These are phyloP conservation scores for Phytophthora kernoviae DNA, from an alignment of 352 stramenopile genomes.

Conservation along the genomic window DNA sequence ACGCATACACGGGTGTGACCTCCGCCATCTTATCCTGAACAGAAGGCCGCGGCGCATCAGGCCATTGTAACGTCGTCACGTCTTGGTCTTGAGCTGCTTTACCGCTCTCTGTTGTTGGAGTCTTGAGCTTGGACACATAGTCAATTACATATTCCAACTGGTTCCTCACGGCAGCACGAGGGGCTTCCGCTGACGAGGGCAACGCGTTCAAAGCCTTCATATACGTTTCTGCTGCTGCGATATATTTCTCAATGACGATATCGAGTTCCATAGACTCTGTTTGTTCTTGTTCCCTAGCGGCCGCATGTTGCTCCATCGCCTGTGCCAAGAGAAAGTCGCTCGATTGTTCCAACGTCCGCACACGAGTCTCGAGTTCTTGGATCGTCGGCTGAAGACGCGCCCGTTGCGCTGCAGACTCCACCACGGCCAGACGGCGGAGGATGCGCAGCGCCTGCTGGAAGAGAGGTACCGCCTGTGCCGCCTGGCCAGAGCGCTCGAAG, in stretches of 20 bases:
- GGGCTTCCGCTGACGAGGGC: conserved; percentile 22
- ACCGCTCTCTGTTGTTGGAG: conserved; percentile 1
- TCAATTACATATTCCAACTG: conserved; percentile 83
- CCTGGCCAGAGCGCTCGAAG: conserved; percentile 35
- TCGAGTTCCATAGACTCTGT: background rate
- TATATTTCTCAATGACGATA: conserved; percentile 51
- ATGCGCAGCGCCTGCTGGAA: conserved; percentile 67
- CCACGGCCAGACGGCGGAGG: conserved; percentile 66
- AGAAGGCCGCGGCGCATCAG: conserved; percentile 28
- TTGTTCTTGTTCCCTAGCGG: conserved; percentile 32
- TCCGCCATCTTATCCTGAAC: conserved; percentile 23
- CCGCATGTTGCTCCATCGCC: conserved; percentile 45
- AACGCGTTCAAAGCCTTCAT: conserved; percentile 69
- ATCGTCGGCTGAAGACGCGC: conserved; percentile 61
- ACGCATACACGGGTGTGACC: conserved; percentile 22
- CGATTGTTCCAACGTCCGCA: conserved; percentile 44
- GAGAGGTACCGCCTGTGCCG: conserved; percentile 36
- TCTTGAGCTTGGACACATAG: conserved; percentile 64
- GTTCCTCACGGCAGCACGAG: conserved; percentile 50
- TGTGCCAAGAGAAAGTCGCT: conserved; percentile 35
- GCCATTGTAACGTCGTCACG: conserved; percentile 44
- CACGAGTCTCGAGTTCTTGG: conserved; percentile 49
- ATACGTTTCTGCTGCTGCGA: conserved; percentile 64
- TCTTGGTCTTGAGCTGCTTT: conserved; percentile 1
- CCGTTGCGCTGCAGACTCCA: conserved; percentile 78